These are phyloP conservation scores for Lolium rigidum DNA, from an alignment of 176 grass and related monocot species.

Conservation along the genomic window DNA sequence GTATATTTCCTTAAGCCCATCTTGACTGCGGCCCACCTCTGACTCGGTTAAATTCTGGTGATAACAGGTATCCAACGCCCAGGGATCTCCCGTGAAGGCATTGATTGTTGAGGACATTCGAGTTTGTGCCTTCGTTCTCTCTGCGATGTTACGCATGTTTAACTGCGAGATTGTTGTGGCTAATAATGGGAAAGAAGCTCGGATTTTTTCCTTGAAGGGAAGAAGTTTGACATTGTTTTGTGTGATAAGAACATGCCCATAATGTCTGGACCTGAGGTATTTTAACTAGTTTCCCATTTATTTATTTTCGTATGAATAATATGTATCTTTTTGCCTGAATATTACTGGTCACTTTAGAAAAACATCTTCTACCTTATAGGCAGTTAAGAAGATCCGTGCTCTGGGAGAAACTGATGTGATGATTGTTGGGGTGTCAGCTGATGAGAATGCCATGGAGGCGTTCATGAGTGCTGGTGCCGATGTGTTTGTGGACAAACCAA, in stretches of 20 bases:
- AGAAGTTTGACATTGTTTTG: slow-evolving; percentile 42
- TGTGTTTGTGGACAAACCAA: slow-evolving; percentile 25
- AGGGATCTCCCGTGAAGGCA: slow-evolving; percentile 6
- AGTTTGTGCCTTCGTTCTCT: neutral
- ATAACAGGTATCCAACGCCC: neutral
- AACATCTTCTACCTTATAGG: neutral
- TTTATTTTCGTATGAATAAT: neutral
- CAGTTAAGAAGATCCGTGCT: slow-evolving; percentile 34
- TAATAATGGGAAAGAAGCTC: slow-evolving; percentile 42
- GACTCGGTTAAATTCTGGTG: no score
- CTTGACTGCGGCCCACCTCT: no score
- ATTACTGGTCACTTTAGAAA: no score
- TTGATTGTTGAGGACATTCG: slow-evolving; percentile 27
- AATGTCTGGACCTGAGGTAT: slow-evolving; percentile 44
- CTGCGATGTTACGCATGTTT: neutral
- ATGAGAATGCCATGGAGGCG: neutral
- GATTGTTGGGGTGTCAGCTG: slow-evolving; percentile 39
- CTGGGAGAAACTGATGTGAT: slow-evolving; percentile 34
- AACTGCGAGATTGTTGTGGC: neutral
- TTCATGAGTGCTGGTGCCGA: slow-evolving; percentile 40
- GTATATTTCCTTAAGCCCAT: no score
- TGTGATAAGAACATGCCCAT: slow-evolving; percentile 35
- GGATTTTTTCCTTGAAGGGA: slow-evolving; percentile 34
- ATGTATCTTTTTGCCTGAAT: neutral
- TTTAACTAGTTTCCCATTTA: neutral